A percentile compares a stretch with the other conserved stretches of the same genome.
phyloP scores from a whole-genome alignment of 176 grass and related monocot species.

The Cenchrus fungigraminus region DNA sequence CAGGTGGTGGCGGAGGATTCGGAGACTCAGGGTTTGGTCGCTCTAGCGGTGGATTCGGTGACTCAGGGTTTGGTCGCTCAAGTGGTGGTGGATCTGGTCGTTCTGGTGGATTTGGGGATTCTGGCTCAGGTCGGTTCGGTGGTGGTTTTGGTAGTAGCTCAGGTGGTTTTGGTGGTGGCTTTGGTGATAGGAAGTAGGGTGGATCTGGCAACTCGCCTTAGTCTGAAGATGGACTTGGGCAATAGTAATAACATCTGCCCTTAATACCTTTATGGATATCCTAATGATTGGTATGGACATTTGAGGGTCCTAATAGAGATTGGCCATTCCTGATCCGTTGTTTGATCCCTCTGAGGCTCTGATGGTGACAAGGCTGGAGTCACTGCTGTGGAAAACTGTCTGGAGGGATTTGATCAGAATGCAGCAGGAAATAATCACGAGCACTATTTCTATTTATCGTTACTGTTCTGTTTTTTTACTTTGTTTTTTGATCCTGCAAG shows the following conservation, averaged over 20 bases:
- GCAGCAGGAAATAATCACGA: constrained; percentile 48
- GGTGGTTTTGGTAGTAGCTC: constrained; percentile 52
- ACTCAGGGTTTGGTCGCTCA: constrained; percentile 46
- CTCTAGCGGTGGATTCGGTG: constrained; percentile 46
- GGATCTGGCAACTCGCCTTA: constrained; percentile 47
- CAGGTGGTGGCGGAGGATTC: constrained; percentile 46
- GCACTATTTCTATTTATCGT: not conserved
- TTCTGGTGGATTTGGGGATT: constrained; percentile 55
- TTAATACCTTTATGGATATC: constrained; percentile 4
- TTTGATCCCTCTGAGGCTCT: not conserved
- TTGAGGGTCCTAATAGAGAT: not conserved
- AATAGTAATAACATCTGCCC: not conserved
- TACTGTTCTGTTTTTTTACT: not conserved
- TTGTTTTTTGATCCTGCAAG: not conserved
- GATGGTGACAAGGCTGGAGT: not conserved
- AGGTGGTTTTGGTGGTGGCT: constrained; percentile 61
- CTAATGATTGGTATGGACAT: not conserved
- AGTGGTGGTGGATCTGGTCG: constrained; percentile 36
- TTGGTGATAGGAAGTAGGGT: constrained; percentile 42
- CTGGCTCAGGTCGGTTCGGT: constrained; percentile 46
- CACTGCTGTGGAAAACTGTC: not conserved
- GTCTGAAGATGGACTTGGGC: not conserved
- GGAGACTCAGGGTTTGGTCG: constrained; percentile 41
- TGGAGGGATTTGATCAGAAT: not conserved
- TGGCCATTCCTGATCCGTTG: not conserved